Base-by-base conservation (phyloP, 441 rosid genomes). In the Populus tomentosa region DNA sequence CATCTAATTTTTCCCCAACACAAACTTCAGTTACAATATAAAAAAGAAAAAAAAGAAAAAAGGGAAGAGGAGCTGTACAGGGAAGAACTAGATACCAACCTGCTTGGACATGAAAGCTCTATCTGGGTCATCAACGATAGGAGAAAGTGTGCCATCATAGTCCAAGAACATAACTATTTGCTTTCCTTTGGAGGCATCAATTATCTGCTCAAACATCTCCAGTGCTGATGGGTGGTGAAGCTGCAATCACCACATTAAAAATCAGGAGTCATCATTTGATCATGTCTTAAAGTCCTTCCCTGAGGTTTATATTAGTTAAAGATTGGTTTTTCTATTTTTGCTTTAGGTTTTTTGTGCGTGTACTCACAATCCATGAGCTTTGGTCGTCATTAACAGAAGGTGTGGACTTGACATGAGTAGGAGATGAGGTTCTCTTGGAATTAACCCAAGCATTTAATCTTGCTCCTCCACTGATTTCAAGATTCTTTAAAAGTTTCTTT, bases 71-170 rank as follows among this genome's bases (percentile, higher is more conserved):
- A 8, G 26, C 2, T 33, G 0, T 14, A 9, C 28, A 24, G 10
- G 67, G 38, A 11, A 4, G n/a, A 10, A 0, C 18, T 36, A 59
- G 20, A 50, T 16, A 50, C 59, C 59, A 16, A 26, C 98, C 98
- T 93, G 87, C 46, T 82, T 84, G 79, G 98, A 91, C 98, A 94
- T 94, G 89, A 90, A 94, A 81, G 98, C 98, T 84, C 81, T 80
- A 72, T 94, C 98, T 4, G 98, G 98, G 67, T 94, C 92, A 50
- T 87, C 88, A 21, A 94, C 98, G 24, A 94, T 94, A 20, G 98
- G 98, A 13, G 98, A 94, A 53, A 94, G 95, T 23, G 98, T 94
- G 93, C n/a, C n/a, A n/a, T n/a, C n/a, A n/a, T n/a, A n/a, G n/a
- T n/a, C n/a, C n/a, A n/a, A n/a, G n/a, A n/a, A 94, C 97, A 94